A percentile compares a stretch with the other conserved stretches of the same genome.
Conservation (phyloP, 2,329 filamentous ascomycete species). For the Raffaelea deltoideospora region DNA sequence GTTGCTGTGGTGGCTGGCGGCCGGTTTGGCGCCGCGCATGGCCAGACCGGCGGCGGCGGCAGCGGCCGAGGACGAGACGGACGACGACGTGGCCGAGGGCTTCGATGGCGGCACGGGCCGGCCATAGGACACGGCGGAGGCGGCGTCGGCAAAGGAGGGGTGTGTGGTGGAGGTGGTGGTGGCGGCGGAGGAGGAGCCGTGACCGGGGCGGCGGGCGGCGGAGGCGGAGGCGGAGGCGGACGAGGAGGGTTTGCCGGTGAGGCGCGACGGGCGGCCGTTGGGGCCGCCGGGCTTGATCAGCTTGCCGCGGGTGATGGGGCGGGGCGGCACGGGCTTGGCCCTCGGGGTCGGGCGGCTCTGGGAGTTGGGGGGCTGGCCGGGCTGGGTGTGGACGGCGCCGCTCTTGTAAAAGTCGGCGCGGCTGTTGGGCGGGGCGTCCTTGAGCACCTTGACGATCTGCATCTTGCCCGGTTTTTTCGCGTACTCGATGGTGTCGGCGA, state of each 20-base stretch:
- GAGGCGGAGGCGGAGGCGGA: conserved; percentile 10
- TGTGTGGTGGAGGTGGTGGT: conserved; percentile 36
- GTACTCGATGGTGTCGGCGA: conserved; percentile 78
- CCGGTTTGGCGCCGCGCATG: not conserved
- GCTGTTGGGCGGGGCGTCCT: conserved; percentile 69
- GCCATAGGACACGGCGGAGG: conserved; percentile 31
- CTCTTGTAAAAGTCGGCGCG: conserved; percentile 86
- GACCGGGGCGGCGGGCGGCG: conserved; percentile 14
- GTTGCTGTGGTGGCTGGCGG: not conserved
- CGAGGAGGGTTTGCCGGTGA: conserved; percentile 33
- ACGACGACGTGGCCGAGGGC: conserved; percentile 34
- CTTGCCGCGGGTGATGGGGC: conserved; percentile 86
- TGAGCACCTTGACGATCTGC: conserved; percentile 74
- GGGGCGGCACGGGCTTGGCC: conserved; percentile 69
- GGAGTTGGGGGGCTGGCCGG: conserved; percentile 71
- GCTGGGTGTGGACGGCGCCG: conserved; percentile 71
- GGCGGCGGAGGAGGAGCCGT: conserved; percentile 18
- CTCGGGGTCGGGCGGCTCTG: conserved; percentile 74
- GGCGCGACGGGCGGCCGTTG: conserved; percentile 61
- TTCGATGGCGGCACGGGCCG: too few relatives aligned
- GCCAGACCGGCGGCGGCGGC: conserved; percentile 15
- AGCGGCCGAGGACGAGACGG: conserved; percentile 8
- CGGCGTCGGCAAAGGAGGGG: conserved; percentile 29
- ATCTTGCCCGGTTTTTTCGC: conserved; percentile 96
- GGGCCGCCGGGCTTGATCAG: conserved; percentile 85